Conservation (phyloP, 2,329 filamentous ascomycete species). For the Pestalotiopsis sp. region DNA sequence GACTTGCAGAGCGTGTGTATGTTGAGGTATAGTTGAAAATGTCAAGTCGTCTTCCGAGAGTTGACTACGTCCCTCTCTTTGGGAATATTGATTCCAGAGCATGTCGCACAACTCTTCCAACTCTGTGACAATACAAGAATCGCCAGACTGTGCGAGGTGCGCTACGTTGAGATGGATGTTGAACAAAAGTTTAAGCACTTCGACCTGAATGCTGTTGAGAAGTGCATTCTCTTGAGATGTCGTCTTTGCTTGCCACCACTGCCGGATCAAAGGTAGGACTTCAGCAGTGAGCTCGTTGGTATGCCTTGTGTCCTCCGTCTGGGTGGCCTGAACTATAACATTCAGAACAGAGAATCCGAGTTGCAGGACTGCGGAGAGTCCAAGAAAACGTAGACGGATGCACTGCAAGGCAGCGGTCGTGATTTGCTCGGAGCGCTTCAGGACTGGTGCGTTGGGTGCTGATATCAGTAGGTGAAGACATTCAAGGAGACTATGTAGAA, state of each 20-base stretch:
- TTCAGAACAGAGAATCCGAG: conserved; percentile 79
- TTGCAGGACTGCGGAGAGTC: conserved; percentile 67
- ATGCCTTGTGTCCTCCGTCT: conserved; percentile 70
- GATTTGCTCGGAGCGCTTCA: conserved; percentile 58
- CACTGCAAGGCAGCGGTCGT: conserved; percentile 61
- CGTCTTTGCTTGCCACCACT: conserved; percentile 78
- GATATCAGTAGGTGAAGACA: conserved; percentile 68
- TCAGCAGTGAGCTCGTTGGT: conserved; percentile 62
- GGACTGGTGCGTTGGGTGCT: conserved; percentile 69
- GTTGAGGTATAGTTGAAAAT: conserved; percentile 52
- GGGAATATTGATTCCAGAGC: conserved; percentile 79
- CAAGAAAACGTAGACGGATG: conserved; percentile 60
- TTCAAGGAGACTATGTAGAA: conserved; percentile 61
- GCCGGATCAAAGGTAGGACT: conserved; percentile 71
- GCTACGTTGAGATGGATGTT: conserved; percentile 67
- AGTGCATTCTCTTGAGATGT: conserved; percentile 60
- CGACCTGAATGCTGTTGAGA: conserved; percentile 69
- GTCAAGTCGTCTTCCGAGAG: conserved; percentile 79
- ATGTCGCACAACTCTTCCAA: conserved; percentile 70
- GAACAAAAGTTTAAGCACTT: conserved; percentile 75
- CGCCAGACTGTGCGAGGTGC: conserved; percentile 50
- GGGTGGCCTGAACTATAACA: conserved; percentile 64
- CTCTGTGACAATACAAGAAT: conserved; percentile 42
- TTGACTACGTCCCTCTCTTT: conserved; percentile 69
- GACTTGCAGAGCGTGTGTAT: conserved; percentile 48